Evolutionary conservation across 257 asterid genomes (phyloP).

Genomic region (Ocimum tenuiflorum): DNA sequence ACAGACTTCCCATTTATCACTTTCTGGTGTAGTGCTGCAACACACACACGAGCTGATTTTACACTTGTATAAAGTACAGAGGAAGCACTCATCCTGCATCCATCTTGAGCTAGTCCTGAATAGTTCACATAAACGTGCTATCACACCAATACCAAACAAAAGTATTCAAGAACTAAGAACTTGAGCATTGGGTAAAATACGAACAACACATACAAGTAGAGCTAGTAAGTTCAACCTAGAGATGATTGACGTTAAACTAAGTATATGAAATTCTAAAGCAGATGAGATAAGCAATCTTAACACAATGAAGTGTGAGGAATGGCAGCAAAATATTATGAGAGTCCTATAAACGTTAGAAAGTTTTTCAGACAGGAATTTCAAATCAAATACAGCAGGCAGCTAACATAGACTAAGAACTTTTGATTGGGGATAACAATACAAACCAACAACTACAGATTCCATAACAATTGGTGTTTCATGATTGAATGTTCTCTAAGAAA

Average conservation of each 20-base stretch:
- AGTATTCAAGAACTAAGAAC: not conserved
- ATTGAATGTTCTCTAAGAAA: not conserved
- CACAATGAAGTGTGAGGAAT: not conserved
- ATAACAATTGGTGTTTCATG: not conserved
- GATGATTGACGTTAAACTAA: not conserved
- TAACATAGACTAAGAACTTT: not conserved
- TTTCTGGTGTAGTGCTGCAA: conserved; percentile 76
- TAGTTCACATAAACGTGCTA: not conserved
- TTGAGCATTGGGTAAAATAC: not conserved
- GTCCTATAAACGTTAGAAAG: not conserved
- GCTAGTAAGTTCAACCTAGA: not conserved
- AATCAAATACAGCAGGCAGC: not conserved
- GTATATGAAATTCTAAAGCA: not conserved
- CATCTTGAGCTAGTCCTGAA: conserved; percentile 80
- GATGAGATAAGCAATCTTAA: not conserved
- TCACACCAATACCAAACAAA: conserved; percentile 3
- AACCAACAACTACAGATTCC: not conserved
- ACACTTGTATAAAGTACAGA: conserved; percentile 74
- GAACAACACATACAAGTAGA: not conserved
- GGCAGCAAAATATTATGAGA: not conserved
- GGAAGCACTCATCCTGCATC: conserved; percentile 73
- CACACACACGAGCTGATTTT: conserved; percentile 83
- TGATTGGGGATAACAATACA: not conserved
- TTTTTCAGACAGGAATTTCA: not conserved
- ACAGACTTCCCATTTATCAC: conserved; percentile 59